Evolutionary conservation across 371 early-diverging fungal genomes (phyloP), one percentile per base, ranked within the genome.

Genomic region (Mucor plumbeus): DNA sequence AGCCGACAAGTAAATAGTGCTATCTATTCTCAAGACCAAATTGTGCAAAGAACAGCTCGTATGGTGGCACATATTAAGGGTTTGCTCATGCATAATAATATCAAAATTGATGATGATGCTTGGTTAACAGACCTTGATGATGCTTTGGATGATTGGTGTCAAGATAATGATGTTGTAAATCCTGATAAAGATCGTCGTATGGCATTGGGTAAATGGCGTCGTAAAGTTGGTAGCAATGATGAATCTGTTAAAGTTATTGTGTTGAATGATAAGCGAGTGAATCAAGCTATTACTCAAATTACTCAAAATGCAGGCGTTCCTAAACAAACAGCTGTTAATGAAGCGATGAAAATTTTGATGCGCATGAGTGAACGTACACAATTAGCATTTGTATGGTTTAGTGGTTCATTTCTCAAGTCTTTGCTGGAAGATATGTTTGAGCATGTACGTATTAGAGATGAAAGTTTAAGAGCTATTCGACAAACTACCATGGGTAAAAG

Each of bases 311-410:
- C 84, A 1, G 84, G 84, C 43, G 84, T 84, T 5, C 64, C 78
- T 3, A 81, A 77, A 17, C 81, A 81, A 54, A 84, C 80, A 0
- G 84, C 82, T 0, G 73, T 77, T 13, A 79, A 81, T 40, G 84
- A 84, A 67, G 81, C 84, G 17, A 68, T 78, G 31, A 79, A 80
- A 63, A 79, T 81, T 14, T 60, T 81, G 44, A 64, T 75, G 61
- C 74, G 81, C 1, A 81, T 84, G 84, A 79, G 84, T 38, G 84
- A 84, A 57, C 73, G 84, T 21, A 84, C 84, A 1, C 81, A 81
- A 31, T 53, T 81, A 7, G 75, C 80, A 4, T 84, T 81, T 61
- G 81, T 84, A 11, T 84, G 81, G 80, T 81, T 84, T 50, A 68
- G 80, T 0, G 80, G 78, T 2, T 75, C 77, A 0, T 78, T 84